A percentile compares a stretch with the other conserved stretches of the same genome.
phyloP scores from a whole-genome alignment of 306 rosid genomes.

The Trifolium repens region DNA sequence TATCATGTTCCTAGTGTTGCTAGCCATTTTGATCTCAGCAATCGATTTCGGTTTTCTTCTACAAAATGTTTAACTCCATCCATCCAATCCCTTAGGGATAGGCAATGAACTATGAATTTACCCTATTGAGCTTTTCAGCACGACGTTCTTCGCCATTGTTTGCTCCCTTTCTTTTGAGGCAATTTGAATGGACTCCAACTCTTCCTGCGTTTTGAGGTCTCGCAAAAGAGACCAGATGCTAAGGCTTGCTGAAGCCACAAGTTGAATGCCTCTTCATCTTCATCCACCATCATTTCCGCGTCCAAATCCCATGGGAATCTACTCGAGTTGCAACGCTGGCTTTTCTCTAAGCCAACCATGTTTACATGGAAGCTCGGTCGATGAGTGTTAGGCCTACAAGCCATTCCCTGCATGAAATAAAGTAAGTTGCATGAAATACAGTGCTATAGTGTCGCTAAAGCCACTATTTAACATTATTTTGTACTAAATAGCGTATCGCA shows the following conservation, averaged over 20 bases:
- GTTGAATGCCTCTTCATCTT: conserved; percentile 91
- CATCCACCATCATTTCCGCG: conserved; percentile 97
- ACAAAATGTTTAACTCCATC: conserved; percentile 37
- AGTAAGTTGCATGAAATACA: not conserved
- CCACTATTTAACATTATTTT: not conserved
- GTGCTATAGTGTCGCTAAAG: too few relatives aligned
- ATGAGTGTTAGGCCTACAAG: conserved; percentile 96
- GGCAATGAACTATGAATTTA: conserved; percentile 38
- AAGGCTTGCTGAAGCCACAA: conserved; percentile 98
- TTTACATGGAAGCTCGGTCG: conserved; percentile 96
- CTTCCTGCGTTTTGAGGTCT: conserved; percentile 88
- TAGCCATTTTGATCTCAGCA: conserved; percentile 38
- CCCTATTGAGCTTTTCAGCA: conserved; percentile 56
- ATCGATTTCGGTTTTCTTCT: conserved; percentile 31
- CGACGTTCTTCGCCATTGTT: conserved; percentile 93
- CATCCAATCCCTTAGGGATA: conserved; percentile 41
- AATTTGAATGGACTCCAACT: conserved; percentile 98
- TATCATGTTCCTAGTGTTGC: conserved; percentile 31
- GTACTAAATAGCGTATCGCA: not conserved
- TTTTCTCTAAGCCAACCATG: conserved; percentile 97
- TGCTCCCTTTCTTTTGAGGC: conserved; percentile 81
- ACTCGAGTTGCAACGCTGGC: conserved; percentile 75
- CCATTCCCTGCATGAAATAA: conserved; percentile 80
- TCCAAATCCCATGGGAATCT: conserved; percentile 96
- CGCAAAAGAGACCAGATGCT: conserved; percentile 91